A percentile compares a stretch with the other conserved stretches of the same genome.
phyloP scores from a whole-genome alignment of 306 rosid species.

The Carpinus fangiana region DNA sequence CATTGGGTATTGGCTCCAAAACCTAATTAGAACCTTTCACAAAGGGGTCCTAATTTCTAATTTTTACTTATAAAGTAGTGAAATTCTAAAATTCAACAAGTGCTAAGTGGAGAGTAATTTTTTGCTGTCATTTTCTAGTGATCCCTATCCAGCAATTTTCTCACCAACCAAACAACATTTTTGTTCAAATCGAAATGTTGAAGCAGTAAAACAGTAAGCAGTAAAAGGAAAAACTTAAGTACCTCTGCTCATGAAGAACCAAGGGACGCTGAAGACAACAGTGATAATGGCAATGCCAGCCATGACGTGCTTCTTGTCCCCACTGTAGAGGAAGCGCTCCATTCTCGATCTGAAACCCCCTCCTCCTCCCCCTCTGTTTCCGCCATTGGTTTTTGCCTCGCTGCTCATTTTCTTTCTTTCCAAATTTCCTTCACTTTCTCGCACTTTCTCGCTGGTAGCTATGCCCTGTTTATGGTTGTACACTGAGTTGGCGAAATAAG shows the following conservation, averaged over 20 bases:
- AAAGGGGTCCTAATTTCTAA: neutral
- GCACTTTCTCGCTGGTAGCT: neutral
- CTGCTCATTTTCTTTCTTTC: conserved; percentile 45
- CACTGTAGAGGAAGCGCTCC: conserved; percentile 72
- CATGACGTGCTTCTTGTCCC: conserved; percentile 82
- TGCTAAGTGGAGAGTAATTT: neutral
- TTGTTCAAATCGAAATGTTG: neutral
- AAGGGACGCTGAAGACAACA: conserved; percentile 63
- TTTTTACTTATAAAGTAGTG: neutral
- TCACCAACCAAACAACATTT: conserved; percentile 8
- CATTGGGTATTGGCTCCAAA: neutral
- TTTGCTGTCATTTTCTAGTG: neutral
- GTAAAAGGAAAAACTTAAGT: neutral
- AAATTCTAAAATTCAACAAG: neutral
- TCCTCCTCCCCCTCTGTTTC: conserved; percentile 35
- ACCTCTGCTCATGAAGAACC: conserved; percentile 79
- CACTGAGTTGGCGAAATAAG: neutral
- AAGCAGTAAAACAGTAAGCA: neutral
- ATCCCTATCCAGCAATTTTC: neutral
- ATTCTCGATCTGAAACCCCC: conserved; percentile 57
- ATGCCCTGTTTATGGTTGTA: neutral
- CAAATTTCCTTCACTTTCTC: neutral
- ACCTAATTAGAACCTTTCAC: neutral
- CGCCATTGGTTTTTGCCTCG: conserved; percentile 43
- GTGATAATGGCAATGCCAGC: conserved; percentile 70